Percentiles rank a stretch among this genome's conserved stretches.
These are phyloP conservation scores for Martensiomyces pterosporus DNA, from an alignment of 192 early-diverging fungal species.

Conservation along the genomic window DNA sequence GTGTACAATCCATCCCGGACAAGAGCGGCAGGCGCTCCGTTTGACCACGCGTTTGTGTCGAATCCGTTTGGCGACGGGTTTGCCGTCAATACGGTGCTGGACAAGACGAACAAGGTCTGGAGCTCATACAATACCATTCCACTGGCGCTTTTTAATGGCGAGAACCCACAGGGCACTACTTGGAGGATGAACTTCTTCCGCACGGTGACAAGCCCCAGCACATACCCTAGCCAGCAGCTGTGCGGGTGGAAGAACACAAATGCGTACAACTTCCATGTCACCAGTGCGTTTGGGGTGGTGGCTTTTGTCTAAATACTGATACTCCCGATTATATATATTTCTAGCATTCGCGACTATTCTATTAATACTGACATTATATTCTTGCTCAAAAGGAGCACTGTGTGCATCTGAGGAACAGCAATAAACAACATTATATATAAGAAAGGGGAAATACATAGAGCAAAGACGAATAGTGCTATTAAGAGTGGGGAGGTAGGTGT, in stretches of 20 bases:
- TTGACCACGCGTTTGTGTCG: conserved; percentile 6
- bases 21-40: background rate
- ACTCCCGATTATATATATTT: too few species aligned
- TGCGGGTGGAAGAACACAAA: conserved; percentile 8
- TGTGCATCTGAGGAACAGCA: too few species aligned
- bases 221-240: conserved; percentile 7
- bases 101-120: conserved; percentile 6
- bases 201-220: conserved; percentile 5
- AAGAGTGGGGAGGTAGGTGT: too few species aligned
- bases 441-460: too few species aligned
- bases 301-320: conserved; percentile 11
- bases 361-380: too few species aligned
- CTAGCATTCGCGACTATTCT: too few species aligned
- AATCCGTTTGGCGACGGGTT: conserved; percentile 10
- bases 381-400: too few species aligned
- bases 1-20: conserved; percentile 10
- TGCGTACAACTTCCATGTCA: conserved; percentile 3
- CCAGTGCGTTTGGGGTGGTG: conserved; percentile 2
- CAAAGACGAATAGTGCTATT: too few species aligned
- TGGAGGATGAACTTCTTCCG: conserved; percentile 16
- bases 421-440: too few species aligned
- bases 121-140: conserved; percentile 3
- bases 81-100: conserved; percentile 4
- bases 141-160: conserved; percentile 8
- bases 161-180: conserved; percentile 1